Percentiles rank a stretch among this genome's conserved stretches.
Conservation (phyloP, 441 rosid genomes). For the Pelargonium hybrid region DNA sequence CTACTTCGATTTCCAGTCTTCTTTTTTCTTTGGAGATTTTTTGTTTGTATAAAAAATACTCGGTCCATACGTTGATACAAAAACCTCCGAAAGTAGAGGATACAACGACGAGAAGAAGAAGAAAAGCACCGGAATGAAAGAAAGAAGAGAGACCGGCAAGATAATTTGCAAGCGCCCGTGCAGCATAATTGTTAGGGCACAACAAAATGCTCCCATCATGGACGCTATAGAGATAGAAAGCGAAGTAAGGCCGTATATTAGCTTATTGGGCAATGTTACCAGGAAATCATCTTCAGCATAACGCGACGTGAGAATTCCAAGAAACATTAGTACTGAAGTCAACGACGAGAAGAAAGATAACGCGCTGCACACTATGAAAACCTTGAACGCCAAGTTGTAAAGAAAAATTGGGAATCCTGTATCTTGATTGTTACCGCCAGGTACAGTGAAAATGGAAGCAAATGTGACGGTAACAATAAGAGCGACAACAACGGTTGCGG, state of each 20-base stretch:
- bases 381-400: background rate
- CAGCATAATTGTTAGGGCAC: background rate
- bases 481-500: background rate
- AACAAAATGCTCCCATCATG: background rate
- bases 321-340: background rate
- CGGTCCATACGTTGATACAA: background rate
- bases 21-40: background rate
- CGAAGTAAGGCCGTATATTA: background rate
- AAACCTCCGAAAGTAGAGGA: background rate
- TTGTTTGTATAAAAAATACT: background rate
- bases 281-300: background rate
- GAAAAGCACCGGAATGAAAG: background rate
- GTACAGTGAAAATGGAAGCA: background rate
- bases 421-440: background rate
- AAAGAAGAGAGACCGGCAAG: background rate
- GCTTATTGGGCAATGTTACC: background rate
- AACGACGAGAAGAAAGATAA: background rate
- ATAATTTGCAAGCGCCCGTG: background rate
- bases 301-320: background rate
- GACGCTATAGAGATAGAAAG: background rate
- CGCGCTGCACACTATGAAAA: background rate
- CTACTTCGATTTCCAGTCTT: no score
- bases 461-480: background rate
- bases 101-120: background rate
- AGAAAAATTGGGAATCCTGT: background rate